Evolutionary conservation across 768 basidiomycete species (phyloP).

Genomic region (Boletus rubropictus): DNA sequence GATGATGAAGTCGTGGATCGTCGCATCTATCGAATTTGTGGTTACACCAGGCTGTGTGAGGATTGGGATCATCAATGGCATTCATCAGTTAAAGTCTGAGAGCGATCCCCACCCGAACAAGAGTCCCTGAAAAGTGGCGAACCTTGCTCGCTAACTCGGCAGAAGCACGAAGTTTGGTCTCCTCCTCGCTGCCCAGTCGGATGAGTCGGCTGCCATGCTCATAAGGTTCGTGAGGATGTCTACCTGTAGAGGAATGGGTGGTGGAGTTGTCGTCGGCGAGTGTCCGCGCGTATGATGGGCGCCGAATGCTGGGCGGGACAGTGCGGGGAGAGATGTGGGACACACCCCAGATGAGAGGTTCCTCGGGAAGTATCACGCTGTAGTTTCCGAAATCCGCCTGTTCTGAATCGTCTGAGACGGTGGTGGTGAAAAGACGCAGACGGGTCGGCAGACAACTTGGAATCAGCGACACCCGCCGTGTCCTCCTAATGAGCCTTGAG

Average conservation of each 20-base stretch:
- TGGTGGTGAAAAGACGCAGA: conserved; percentile 6
- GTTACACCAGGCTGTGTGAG: conserved; percentile 56
- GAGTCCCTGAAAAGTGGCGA: conserved; percentile 46
- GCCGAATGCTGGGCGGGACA: conserved; percentile 51
- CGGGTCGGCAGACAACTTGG: neutral
- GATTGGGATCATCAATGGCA: neutral
- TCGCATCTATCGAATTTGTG: conserved; percentile 67
- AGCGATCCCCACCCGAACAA: conserved; percentile 42
- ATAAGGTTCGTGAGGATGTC: conserved; percentile 1
- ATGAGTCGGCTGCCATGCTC: conserved; percentile 36
- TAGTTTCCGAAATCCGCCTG: conserved; percentile 45
- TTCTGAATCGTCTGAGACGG: neutral
- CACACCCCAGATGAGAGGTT: conserved; percentile 61
- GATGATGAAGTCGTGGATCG: conserved; percentile 68
- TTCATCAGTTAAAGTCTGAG: neutral
- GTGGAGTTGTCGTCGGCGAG: neutral
- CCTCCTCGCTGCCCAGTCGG: conserved; percentile 49
- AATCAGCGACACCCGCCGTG: neutral
- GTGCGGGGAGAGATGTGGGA: conserved; percentile 50
- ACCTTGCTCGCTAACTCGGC: conserved; percentile 53
- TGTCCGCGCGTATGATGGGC: conserved; percentile 47
- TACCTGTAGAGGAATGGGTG: neutral
- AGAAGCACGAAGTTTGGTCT: conserved; percentile 46
- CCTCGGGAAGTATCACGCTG: conserved; percentile 56
- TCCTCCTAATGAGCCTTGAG: neutral